Evolutionary conservation across 2,329 filamentous ascomycete genomes (phyloP), one percentile per base, ranked within the genome.

Genomic region (Meredithiella fracta): DNA sequence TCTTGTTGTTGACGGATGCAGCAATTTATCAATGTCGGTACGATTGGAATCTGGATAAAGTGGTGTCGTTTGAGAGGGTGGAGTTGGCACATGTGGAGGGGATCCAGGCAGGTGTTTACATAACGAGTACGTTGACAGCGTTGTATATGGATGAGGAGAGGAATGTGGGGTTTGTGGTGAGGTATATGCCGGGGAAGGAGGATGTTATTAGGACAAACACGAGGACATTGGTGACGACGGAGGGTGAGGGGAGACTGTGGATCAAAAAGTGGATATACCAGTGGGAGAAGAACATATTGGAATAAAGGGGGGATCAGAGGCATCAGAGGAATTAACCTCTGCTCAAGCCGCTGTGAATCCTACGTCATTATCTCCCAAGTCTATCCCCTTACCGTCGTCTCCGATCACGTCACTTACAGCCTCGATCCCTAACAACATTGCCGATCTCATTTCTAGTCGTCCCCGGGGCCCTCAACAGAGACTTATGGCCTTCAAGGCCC

Each of bases 1-100:
- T 98, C 1, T 73, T 98, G 0, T 73, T 98, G 0, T 72, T 98
- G 31, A 97, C 92, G 0, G 84, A 94, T 61, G 75, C 76, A 0
- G 91, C 89, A 0, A 67, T 97, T 2, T 97, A 97, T 65, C 81
- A 87, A 59, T 96, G 90, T 66, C 81, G 86, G 14, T 90, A 97
- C 62, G 89, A 97, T 67, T 97, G 91, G 89, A 85, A 86, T 60
- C 83, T 89, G 6, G 92, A 97, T 69, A 97, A 97, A 66, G 86
- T 98, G 1, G 83, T 85, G 11, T 89, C 85, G 0, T 97, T 96
- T 66, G 90, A 97, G 69, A 77, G 90, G 6, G 81, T 96, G 14
- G 82, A 85, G 58, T 74, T 97, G 6, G 75, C 78, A 20, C 85
- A 87, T 57, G 72, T 98, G 37, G 75, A 77, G 1, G 75, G 76